Percentiles rank a stretch among this genome's conserved stretches.
Evolutionary conservation across 2,329 filamentous ascomycete species (phyloP).

Genomic region (Mycocentrospora acerina): DNA sequence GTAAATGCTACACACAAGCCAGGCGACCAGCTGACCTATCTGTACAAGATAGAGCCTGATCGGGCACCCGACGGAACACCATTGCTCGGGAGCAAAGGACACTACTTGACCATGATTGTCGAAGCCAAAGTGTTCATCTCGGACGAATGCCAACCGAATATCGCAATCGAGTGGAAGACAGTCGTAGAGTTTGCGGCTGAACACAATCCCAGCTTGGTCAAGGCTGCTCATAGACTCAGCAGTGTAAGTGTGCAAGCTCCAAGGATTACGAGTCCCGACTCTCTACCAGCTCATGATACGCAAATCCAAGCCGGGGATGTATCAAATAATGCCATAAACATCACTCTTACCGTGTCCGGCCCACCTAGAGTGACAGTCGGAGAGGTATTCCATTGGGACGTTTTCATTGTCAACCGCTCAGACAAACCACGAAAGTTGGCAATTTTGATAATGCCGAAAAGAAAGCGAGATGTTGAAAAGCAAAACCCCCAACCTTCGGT

Average conservation of each 20-base stretch:
- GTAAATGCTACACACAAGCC: slow-evolving; percentile 63
- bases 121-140: slow-evolving; percentile 61
- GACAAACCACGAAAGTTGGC: slow-evolving; percentile 66
- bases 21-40: slow-evolving; percentile 73
- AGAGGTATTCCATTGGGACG: slow-evolving; percentile 69
- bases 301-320: slow-evolving; percentile 17
- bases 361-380: slow-evolving; percentile 63
- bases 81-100: slow-evolving; percentile 45
- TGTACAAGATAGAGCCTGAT: slow-evolving; percentile 63
- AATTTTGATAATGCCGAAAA: slow-evolving; percentile 66
- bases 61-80: slow-evolving; percentile 48
- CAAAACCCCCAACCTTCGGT: slow-evolving; percentile 47
- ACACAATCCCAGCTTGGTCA: slow-evolving; percentile 44
- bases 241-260: slow-evolving; percentile 21
- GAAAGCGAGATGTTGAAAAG: slow-evolving; percentile 53
- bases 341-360: slow-evolving; percentile 73
- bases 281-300: slow-evolving; percentile 26
- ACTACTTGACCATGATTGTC: slow-evolving; percentile 60
- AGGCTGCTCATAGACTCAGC: slow-evolving; percentile 33
- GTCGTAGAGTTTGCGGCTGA: slow-evolving; percentile 65
- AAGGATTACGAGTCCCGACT: slow-evolving; percentile 30
- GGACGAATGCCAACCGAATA: slow-evolving; percentile 59
- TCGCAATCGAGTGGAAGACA: slow-evolving; percentile 69
- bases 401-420: slow-evolving; percentile 75
- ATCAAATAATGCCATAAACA: slow-evolving; percentile 59